Percentiles rank a stretch among this genome's conserved stretches.
phyloP scores from a whole-genome alignment of 768 basidiomycete genomes.

The Tulasnella sp. region DNA sequence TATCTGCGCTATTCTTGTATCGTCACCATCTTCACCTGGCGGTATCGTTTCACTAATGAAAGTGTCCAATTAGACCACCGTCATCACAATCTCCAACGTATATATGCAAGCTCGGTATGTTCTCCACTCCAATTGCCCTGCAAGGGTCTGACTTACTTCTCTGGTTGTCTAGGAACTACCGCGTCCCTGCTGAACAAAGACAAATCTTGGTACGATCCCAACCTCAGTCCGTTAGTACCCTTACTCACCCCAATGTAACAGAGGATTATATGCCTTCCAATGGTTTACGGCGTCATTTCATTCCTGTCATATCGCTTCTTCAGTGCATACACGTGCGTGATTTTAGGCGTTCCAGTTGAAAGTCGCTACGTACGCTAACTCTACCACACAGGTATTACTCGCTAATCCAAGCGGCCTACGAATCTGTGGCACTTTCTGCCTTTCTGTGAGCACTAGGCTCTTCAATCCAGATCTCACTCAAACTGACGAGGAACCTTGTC shows the following conservation, averaged over 20 bases:
- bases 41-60: background rate
- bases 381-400: slow-evolving; percentile 32
- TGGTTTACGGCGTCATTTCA: slow-evolving; percentile 63
- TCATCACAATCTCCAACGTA: slow-evolving; percentile 19
- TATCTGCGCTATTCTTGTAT: slow-evolving; percentile 43
- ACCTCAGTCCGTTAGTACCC: background rate
- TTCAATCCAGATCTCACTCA: background rate
- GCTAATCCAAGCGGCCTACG: slow-evolving; percentile 31
- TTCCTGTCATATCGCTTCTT: slow-evolving; percentile 83
- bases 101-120: slow-evolving; percentile 15
- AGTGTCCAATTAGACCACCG: slow-evolving; percentile 29
- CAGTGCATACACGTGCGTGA: slow-evolving; percentile 47
- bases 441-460: slow-evolving; percentile 51
- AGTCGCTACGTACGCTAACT: background rate
- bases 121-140: too few relatives aligned
- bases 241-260: background rate
- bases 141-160: background rate
- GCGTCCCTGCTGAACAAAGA: slow-evolving; percentile 57
- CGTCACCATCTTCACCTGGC: slow-evolving; percentile 21
- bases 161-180: slow-evolving; percentile 40
- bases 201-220: slow-evolving; percentile 42
- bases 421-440: slow-evolving; percentile 76
- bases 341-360: background rate
- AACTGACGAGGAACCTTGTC: background rate
- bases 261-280: slow-evolving; percentile 72